Percentiles rank a stretch among this genome's conserved stretches.
Evolutionary conservation across 306 rosid species (phyloP).

Genomic region (Crataegus laevigata): DNA sequence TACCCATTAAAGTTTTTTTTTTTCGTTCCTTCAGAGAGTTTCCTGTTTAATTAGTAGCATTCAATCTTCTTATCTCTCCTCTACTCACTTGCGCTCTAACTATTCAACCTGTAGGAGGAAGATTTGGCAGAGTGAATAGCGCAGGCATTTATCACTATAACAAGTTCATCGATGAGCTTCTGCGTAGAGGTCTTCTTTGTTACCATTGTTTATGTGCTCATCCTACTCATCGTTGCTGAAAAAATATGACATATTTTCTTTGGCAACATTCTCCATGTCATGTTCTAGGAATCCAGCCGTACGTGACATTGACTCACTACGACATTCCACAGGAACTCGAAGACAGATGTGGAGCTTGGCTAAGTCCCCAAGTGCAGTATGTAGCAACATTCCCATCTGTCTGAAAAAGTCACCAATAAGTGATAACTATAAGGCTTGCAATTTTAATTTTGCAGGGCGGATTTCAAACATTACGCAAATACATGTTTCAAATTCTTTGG

Average conservation of each 20-base stretch:
- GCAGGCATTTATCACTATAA: conserved; percentile 47
- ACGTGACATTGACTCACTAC: conserved; percentile 52
- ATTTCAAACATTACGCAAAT: conserved; percentile 56
- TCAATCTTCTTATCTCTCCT: background rate
- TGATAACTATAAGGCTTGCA: no score
- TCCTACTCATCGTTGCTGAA: background rate
- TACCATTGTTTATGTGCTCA: background rate
- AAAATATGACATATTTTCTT: background rate
- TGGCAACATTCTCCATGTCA: background rate
- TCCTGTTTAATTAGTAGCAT: background rate
- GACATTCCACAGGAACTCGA: conserved; percentile 67
- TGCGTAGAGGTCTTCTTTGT: conserved; percentile 28
- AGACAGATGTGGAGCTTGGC: conserved; percentile 62
- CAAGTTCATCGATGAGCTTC: conserved; percentile 34
- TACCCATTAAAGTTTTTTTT: conserved; percentile 37
- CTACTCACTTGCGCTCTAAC: background rate
- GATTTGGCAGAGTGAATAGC: conserved; percentile 47
- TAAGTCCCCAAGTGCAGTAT: conserved; percentile 52
- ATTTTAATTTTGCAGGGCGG: conserved; percentile 36
- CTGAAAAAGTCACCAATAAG: no score
- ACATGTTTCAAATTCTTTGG: conserved; percentile 59
- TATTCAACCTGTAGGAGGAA: conserved; percentile 42
- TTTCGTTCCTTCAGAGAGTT: background rate
- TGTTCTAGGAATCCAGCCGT: conserved; percentile 52
- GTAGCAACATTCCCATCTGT: background rate